A percentile compares a stretch with the other conserved stretches of the same genome.
phyloP scores from a whole-genome alignment of 495 filamentous ascomycete genomes.

The Parachaetomium inaequale region DNA sequence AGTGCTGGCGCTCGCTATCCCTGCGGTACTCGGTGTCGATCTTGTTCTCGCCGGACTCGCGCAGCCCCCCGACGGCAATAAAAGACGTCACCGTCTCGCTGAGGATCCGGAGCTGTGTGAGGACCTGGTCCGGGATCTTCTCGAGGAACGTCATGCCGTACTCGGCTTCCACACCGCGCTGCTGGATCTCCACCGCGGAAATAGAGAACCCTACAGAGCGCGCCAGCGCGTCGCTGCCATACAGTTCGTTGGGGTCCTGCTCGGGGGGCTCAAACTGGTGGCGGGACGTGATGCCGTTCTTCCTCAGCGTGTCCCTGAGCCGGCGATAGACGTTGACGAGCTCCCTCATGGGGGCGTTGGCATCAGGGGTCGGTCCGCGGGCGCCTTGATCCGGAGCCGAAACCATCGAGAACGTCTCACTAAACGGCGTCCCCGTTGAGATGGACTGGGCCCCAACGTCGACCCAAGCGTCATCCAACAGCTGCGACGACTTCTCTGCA shows the following conservation, averaged over 20 bases:
- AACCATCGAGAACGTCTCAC: conserved; percentile 30
- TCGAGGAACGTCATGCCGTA: conserved; percentile 74
- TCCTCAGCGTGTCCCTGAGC: conserved; percentile 69
- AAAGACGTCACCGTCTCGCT: conserved; percentile 86
- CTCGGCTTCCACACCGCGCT: conserved; percentile 77
- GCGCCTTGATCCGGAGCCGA: conserved; percentile 20
- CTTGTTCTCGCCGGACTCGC: conserved; percentile 54
- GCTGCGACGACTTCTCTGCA: conserved; percentile 34
- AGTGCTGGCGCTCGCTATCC: conserved; percentile 68
- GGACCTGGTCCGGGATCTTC: conserved; percentile 71
- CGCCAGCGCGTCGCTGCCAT: conserved; percentile 65
- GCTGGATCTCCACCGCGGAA: conserved; percentile 83
- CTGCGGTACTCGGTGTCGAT: conserved; percentile 64
- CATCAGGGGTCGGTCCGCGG: conserved; percentile 29
- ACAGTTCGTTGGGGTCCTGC: conserved; percentile 38
- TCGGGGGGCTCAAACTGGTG: conserved; percentile 29
- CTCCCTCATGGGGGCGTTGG: conserved; percentile 56
- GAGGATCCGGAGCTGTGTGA: conserved; percentile 87
- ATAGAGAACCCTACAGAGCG: conserved; percentile 82
- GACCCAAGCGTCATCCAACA: conserved; percentile 36
- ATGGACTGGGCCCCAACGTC: conserved; percentile 28
- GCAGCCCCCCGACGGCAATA: conserved; percentile 68
- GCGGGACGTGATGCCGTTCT: conserved; percentile 60
- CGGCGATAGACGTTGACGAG: conserved; percentile 77
- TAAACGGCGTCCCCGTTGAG: conserved; percentile 32